Base-by-base conservation (phyloP, 176 grass and related monocot species). In the Eragrostis curvula region DNA sequence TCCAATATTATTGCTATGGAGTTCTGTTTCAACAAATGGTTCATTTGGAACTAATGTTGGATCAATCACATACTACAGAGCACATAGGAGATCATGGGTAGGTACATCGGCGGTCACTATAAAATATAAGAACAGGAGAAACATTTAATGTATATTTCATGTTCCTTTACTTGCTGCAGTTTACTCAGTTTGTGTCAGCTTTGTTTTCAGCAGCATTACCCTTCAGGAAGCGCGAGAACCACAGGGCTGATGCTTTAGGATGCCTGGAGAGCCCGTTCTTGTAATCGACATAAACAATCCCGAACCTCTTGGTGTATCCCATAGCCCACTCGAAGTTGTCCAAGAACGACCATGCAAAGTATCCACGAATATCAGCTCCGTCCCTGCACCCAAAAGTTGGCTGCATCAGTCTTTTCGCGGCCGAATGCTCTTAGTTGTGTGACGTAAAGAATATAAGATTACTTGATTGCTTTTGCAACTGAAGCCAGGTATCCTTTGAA, bases 311-410 rank as follows among this genome's bases (percentile, higher is more conserved):
- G 12, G 92, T 97, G 70, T 91, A 94, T 82, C 88, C 92, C 86
- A 90, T 84, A 41, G 94, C 92, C 85, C 92, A 94, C 81, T 97
- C 95, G 29, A 94, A 92, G 66, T 92, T 92, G 71, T 91, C 86
- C 57, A 81, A 29, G 68, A 94, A 92, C 13, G 89, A 83, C 90
- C 88, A 97, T 60, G 92, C 89, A 32, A 92, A 94, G 81, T 97
- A 89, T 78, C 88, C 92, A 24, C 88, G 79, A 42, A 94, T 60
- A 81, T 94, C 95, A 68, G 27, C 88, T 29, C 88, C 92, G 18
- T 94, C 90, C 89, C 95, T 97, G 78, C 58, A 42, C 15, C 79
- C 80, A 79, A 68, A 20, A 36, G 52, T 41, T 73, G 8, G 68
- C 47, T 61, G 40, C 44, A 50, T 68, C 24, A 73, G 43, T 78